These are phyloP conservation scores for Chenopodium berlandieri DNA, from an alignment of 148 eudicot genomes.

Conservation along the genomic window DNA sequence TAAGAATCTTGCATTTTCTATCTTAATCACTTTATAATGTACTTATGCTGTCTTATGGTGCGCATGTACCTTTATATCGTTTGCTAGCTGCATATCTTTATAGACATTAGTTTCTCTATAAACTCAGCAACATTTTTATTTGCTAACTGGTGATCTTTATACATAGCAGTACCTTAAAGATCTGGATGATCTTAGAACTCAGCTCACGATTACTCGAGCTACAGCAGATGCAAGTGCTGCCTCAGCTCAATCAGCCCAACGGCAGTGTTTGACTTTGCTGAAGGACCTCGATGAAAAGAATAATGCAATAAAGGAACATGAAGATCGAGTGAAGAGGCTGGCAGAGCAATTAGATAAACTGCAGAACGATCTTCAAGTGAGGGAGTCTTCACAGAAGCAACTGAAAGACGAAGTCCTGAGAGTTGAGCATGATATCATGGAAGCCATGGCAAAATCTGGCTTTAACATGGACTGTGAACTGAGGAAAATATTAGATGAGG, in stretches of 20 bases:
- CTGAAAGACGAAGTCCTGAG: constrained; percentile 80
- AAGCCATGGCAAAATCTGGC: constrained; percentile 66
- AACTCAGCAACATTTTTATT: background rate
- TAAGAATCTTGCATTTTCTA: background rate
- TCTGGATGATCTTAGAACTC: constrained; percentile 64
- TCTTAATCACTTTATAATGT: background rate
- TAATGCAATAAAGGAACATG: constrained; percentile 70
- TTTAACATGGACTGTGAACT: constrained; percentile 67
- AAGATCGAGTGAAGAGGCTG: constrained; percentile 63
- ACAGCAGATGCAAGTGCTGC: constrained; percentile 82
- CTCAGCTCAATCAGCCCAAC: constrained; percentile 82
- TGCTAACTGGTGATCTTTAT: constrained; percentile 1
- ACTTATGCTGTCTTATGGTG: constrained; percentile 1
- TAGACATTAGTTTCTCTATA: background rate
- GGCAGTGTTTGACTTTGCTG: constrained; percentile 62
- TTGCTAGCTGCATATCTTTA: background rate
- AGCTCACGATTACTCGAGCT: constrained; percentile 64
- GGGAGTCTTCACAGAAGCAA: constrained; percentile 82
- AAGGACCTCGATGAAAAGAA: constrained; percentile 73
- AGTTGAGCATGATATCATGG: constrained; percentile 87
- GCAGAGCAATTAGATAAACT: constrained; percentile 75
- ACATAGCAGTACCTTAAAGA: constrained; percentile 64
- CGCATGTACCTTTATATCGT: background rate
- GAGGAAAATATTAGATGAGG: constrained; percentile 66
- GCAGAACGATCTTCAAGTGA: constrained; percentile 75